These are phyloP conservation scores for Trametes polyzona DNA, from an alignment of 1,284 basidiomycete genomes.

Conservation along the genomic window DNA sequence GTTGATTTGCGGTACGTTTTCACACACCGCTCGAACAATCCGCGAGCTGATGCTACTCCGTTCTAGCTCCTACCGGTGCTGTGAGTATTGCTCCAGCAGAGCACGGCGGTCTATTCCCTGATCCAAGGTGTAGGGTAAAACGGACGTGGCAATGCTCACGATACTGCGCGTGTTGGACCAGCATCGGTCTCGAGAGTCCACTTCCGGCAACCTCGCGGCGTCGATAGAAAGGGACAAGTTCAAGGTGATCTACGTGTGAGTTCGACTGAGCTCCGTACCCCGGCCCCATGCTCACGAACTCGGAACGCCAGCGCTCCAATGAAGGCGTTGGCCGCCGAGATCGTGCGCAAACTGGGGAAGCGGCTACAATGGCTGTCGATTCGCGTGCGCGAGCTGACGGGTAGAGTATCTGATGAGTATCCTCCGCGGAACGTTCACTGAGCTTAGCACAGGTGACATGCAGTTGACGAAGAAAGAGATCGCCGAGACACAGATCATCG, in stretches of 20 bases:
- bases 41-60: background rate
- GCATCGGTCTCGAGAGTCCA: constrained; percentile 48
- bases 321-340: constrained; percentile 97
- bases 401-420: constrained; percentile 42
- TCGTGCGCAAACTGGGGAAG: constrained; percentile 91
- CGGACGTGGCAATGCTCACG: constrained; percentile 95
- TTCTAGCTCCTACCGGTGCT: constrained; percentile 91
- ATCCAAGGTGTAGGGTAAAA: constrained; percentile 83
- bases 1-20: constrained; percentile 91
- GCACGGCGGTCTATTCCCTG: background rate
- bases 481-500: constrained; percentile 95
- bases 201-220: constrained; percentile 46
- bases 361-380: constrained; percentile 91
- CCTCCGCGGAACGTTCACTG: background rate
- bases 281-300: background rate
- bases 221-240: constrained; percentile 77
- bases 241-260: constrained; percentile 97
- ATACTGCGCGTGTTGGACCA: constrained; percentile 89
- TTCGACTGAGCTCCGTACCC: no score
- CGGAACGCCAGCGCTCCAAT: constrained; percentile 81
- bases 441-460: constrained; percentile 81
- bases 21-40: constrained; percentile 9
- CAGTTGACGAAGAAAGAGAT: constrained; percentile 96
- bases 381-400: constrained; percentile 90
- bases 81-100: constrained; percentile 53